Percentiles rank a stretch among this genome's conserved stretches.
Conservation (phyloP, 441 rosid species). For the Viola pubescens region DNA sequence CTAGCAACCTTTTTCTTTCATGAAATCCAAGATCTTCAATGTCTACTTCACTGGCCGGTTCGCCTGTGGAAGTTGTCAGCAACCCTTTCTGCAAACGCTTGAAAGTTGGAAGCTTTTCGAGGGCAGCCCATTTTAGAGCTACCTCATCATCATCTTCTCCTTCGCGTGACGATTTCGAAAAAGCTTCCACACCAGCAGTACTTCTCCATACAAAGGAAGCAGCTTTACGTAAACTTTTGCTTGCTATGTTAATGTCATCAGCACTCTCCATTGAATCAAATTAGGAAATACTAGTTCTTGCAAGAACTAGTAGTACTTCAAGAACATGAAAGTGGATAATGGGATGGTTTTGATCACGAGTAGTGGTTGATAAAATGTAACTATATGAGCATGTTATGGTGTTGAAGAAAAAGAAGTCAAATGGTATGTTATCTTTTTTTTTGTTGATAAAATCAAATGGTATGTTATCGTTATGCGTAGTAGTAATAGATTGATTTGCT, state of each 20-base stretch:
- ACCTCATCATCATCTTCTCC: constrained; percentile 36
- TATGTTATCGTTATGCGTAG: too few species aligned
- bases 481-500: too few species aligned
- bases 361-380: too few species aligned
- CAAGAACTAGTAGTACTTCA: background rate
- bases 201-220: constrained; percentile 22
- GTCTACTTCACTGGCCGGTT: constrained; percentile 34
- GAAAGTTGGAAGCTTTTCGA: constrained; percentile 46
- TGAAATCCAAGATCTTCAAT: constrained; percentile 32
- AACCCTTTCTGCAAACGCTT: constrained; percentile 41
- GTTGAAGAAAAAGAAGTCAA: too few species aligned
- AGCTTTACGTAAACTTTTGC: constrained; percentile 14
- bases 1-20: constrained; percentile 40
- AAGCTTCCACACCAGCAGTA: constrained; percentile 13
- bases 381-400: too few species aligned
- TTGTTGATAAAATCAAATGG: too few species aligned
- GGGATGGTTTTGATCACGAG: too few species aligned
- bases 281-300: background rate
- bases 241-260: constrained; percentile 19
- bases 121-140: constrained; percentile 48
- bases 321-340: too few species aligned
- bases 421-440: too few species aligned
- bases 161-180: constrained; percentile 16
- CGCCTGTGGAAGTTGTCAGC: constrained; percentile 29
- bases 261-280: constrained; percentile 20